These are phyloP conservation scores for Gryganskiella cystojenkinii DNA, from an alignment of 192 early-diverging fungal species.

Conservation along the genomic window DNA sequence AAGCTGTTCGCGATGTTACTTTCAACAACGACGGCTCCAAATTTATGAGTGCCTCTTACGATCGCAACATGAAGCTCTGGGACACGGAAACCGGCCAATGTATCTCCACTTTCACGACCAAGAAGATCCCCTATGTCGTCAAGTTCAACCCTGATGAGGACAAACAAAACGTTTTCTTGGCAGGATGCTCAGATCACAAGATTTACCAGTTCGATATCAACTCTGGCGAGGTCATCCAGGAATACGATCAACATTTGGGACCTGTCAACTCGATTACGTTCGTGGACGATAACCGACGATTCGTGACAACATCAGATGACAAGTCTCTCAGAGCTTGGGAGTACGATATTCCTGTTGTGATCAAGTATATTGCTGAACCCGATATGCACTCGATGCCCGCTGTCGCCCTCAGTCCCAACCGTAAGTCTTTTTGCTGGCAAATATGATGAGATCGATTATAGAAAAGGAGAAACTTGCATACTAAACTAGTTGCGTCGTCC, in stretches of 20 bases:
- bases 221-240: slow-evolving; percentile 86
- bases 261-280: slow-evolving; percentile 98
- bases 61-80: slow-evolving; percentile 95
- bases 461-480: not conserved
- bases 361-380: slow-evolving; percentile 97
- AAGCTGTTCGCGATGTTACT: slow-evolving; percentile 91
- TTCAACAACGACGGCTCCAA: slow-evolving; percentile 88
- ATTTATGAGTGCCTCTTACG: slow-evolving; percentile 92
- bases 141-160: slow-evolving; percentile 91
- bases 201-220: slow-evolving; percentile 91
- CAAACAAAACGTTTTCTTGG: slow-evolving; percentile 90
- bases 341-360: slow-evolving; percentile 97
- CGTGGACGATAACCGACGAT: slow-evolving; percentile 92
- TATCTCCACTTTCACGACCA: slow-evolving; percentile 77
- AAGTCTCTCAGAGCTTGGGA: slow-evolving; percentile 98
- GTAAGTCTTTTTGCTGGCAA: slow-evolving; percentile 68
- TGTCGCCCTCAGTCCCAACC: slow-evolving; percentile 86
- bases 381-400: slow-evolving; percentile 97
- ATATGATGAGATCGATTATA: too few relatives aligned
- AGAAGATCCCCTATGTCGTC: slow-evolving; percentile 88
- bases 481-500: slow-evolving; percentile 5
- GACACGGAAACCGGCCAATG: slow-evolving; percentile 97
- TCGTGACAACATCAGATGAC: slow-evolving; percentile 97
- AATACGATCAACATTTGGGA: slow-evolving; percentile 98
- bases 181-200: slow-evolving; percentile 94